Conservation (phyloP, 2,329 filamentous ascomycete genomes). For the Colletotrichum tropicale region DNA sequence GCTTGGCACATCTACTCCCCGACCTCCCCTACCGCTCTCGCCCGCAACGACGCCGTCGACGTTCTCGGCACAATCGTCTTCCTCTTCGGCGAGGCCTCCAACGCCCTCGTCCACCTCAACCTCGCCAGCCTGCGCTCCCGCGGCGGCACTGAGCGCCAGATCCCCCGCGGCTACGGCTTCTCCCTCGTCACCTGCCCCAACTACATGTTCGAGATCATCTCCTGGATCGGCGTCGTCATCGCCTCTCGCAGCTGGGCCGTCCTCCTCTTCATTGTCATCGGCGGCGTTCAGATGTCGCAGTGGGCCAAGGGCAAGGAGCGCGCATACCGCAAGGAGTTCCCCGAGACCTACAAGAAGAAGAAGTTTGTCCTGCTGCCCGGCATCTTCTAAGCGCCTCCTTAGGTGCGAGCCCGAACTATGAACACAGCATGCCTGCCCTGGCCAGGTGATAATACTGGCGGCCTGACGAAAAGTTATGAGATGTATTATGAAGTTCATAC, state of each 20-base stretch:
- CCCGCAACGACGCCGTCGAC: conserved; percentile 54
- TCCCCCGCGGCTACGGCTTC: conserved; percentile 87
- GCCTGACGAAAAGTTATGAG: neutral
- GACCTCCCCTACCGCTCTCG: conserved; percentile 66
- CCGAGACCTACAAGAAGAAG: conserved; percentile 96
- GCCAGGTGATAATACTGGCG: neutral
- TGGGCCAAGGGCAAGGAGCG: conserved; percentile 95
- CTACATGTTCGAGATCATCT: conserved; percentile 90
- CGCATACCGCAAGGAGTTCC: conserved; percentile 88
- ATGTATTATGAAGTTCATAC: neutral
- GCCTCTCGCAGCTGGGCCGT: conserved; percentile 82
- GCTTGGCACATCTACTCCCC: conserved; percentile 87
- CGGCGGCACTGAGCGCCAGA: conserved; percentile 85
- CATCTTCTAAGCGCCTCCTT: conserved; percentile 57
- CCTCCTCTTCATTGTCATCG: conserved; percentile 75
- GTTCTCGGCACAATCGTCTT: conserved; percentile 75
- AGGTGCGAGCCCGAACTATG: neutral
- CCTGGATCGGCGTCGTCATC: conserved; percentile 84
- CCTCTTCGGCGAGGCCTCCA: conserved; percentile 78
- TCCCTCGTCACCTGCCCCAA: conserved; percentile 91
- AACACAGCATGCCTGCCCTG: neutral
- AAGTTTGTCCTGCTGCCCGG: conserved; percentile 81
- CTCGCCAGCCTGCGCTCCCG: conserved; percentile 77
- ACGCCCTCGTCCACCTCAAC: conserved; percentile 80
- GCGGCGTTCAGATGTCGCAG: conserved; percentile 77